Evolutionary conservation across 139 green algal species (phyloP).

Genomic region (Chlorella sp.): DNA sequence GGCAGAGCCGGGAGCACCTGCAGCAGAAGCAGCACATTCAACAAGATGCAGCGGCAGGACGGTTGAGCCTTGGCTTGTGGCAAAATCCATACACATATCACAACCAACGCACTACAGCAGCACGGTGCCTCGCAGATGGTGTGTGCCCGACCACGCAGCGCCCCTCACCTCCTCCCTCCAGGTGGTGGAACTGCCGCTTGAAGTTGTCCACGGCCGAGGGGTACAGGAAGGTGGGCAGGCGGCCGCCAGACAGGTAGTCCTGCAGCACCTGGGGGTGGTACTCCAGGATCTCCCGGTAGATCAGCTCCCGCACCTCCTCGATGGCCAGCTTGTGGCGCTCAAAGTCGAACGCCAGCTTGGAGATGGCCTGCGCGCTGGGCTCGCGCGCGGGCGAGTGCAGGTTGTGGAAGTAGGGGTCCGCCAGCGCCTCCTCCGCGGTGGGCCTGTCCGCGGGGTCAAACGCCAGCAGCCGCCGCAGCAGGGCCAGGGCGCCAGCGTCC

Average conservation of each 20-base stretch:
- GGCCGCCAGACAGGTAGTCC: too few species aligned
- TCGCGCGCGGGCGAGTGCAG: too few species aligned
- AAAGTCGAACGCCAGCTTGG: slow-evolving; percentile 94
- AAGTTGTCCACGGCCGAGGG: slow-evolving; percentile 91
- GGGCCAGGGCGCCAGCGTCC: slow-evolving; percentile 55
- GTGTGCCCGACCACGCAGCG: too few species aligned
- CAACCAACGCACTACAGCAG: too few species aligned
- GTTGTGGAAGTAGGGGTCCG: slow-evolving; percentile 69
- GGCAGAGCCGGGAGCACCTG: too few species aligned
- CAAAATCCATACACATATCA: too few species aligned
- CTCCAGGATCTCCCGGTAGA: slow-evolving; percentile 96
- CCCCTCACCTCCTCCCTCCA: too few species aligned
- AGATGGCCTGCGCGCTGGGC: slow-evolving; percentile 74
- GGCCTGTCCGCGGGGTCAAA: slow-evolving; percentile 92
- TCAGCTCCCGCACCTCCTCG: slow-evolving; percentile 93
- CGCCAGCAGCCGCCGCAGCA: slow-evolving; percentile 71
- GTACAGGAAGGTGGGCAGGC: slow-evolving; percentile 79
- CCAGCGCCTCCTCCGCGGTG: slow-evolving; percentile 75
- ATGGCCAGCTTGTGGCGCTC: slow-evolving; percentile 85
- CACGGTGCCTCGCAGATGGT: too few species aligned
- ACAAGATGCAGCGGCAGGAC: too few species aligned
- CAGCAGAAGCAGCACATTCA: too few species aligned
- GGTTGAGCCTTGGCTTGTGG: too few species aligned
- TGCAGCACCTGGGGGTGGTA: too few species aligned
- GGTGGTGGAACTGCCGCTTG: slow-evolving; percentile 91